Percentiles rank a stretch among this genome's conserved stretches.
phyloP scores from a whole-genome alignment of 2,329 filamentous ascomycete species.

The Scedosporium boydii region DNA sequence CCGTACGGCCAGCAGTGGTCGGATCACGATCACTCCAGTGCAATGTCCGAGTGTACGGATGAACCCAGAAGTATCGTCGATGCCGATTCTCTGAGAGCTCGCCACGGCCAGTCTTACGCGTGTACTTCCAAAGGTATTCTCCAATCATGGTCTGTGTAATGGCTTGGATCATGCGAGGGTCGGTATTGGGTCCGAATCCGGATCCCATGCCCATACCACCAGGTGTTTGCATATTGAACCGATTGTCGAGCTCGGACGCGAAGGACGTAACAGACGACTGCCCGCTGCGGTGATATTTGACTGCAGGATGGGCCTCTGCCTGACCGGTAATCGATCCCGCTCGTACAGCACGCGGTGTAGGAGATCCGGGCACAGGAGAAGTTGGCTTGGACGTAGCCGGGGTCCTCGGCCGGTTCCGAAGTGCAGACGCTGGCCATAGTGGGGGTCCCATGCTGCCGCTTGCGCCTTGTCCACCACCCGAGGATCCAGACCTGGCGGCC shows the following conservation, averaged over 20 bases:
- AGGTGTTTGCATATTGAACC: conserved; percentile 66
- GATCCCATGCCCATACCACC: conserved; percentile 38
- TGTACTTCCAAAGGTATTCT: conserved; percentile 98
- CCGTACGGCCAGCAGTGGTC: conserved; percentile 62
- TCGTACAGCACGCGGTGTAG: conserved; percentile 44
- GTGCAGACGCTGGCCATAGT: conserved; percentile 67
- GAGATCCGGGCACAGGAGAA: conserved; percentile 42
- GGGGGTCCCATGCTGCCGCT: conserved; percentile 67
- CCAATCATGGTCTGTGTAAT: conserved; percentile 99
- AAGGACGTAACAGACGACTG: conserved; percentile 92
- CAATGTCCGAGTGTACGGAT: conserved; percentile 89
- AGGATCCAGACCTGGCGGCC: conserved; percentile 56
- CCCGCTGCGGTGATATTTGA: conserved; percentile 32
- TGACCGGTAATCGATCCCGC: conserved; percentile 8
- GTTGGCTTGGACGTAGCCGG: conserved; percentile 40
- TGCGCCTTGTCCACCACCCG: conserved; percentile 29
- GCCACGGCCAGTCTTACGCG: conserved; percentile 80
- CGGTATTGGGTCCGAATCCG: conserved; percentile 59
- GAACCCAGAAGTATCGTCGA: conserved; percentile 96
- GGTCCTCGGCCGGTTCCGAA: conserved; percentile 48
- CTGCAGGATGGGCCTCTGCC: background rate
- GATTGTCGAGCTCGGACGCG: conserved; percentile 81
- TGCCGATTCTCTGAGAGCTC: conserved; percentile 86
- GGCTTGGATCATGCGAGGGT: conserved; percentile 97
- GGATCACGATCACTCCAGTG: conserved; percentile 96